Conservation (phyloP, 768 basidiomycete species). For the Boletus vermiculosoides region DNA sequence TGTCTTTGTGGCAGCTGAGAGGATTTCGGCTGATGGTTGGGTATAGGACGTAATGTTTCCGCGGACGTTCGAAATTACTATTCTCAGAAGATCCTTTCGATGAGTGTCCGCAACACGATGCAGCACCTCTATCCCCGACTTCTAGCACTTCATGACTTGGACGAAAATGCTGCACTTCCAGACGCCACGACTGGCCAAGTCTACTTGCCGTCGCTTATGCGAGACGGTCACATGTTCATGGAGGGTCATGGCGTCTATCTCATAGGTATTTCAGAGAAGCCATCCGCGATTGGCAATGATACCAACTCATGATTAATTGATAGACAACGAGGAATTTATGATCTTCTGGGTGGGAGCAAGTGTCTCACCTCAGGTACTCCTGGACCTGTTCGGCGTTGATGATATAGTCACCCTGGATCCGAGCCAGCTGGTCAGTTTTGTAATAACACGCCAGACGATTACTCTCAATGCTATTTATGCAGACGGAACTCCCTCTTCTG, state of each 20-base stretch:
- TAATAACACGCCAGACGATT: neutral
- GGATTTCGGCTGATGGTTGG: slow-evolving; percentile 5
- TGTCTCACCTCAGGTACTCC: slow-evolving; percentile 76
- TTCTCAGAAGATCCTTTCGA: slow-evolving; percentile 70
- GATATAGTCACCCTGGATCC: slow-evolving; percentile 69
- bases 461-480: slow-evolving; percentile 13
- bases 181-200: slow-evolving; percentile 57
- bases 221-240: slow-evolving; percentile 85
- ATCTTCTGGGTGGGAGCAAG: slow-evolving; percentile 90
- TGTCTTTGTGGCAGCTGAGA: slow-evolving; percentile 5
- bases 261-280: slow-evolving; percentile 56
- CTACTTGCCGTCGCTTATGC: slow-evolving; percentile 72
- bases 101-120: slow-evolving; percentile 67
- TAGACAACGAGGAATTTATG: slow-evolving; percentile 85
- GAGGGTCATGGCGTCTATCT: slow-evolving; percentile 89
- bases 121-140: slow-evolving; percentile 86
- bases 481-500: slow-evolving; percentile 72
- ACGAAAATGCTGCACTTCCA: slow-evolving; percentile 67
- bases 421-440: slow-evolving; percentile 53
- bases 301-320: slow-evolving; percentile 4
- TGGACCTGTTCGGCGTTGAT: slow-evolving; percentile 83
- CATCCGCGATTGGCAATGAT: slow-evolving; percentile 16
- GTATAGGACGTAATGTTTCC: slow-evolving; percentile 75
- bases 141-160: slow-evolving; percentile 83
- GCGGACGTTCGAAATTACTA: slow-evolving; percentile 93